Conservation (phyloP, 805 yeast genomes). For the Starmera pachycereana region DNA sequence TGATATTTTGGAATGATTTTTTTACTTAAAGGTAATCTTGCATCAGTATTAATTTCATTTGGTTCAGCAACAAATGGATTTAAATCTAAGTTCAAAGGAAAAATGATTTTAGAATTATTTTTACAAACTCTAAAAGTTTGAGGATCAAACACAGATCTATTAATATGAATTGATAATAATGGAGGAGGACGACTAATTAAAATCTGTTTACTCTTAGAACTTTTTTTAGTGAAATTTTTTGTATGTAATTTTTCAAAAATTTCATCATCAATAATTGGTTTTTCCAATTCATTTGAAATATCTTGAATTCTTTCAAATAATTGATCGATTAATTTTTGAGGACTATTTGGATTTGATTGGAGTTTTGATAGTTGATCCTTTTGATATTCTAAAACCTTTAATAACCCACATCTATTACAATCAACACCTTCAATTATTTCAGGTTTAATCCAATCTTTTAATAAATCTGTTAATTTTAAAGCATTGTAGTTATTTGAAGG, state of each 20-base stretch:
- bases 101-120: constrained; percentile 72
- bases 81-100: constrained; percentile 61
- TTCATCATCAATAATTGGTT: constrained; percentile 71
- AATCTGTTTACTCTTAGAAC: constrained; percentile 78
- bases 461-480: constrained; percentile 38
- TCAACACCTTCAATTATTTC: constrained; percentile 90
- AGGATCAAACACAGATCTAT: constrained; percentile 89
- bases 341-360: constrained; percentile 10
- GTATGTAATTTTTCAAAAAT: constrained; percentile 65
- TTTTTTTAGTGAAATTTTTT: constrained; percentile 61
- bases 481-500: constrained; percentile 39
- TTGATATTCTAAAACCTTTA: constrained; percentile 45
- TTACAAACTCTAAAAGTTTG: constrained; percentile 74
- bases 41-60: constrained; percentile 66
- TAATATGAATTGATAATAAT: constrained; percentile 74
- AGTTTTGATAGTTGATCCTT: constrained; percentile 24
- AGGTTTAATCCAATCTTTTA: constrained; percentile 61
- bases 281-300: constrained; percentile 42
- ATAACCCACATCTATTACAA: constrained; percentile 85
- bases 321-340: constrained; percentile 22
- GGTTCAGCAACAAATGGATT: constrained; percentile 62
- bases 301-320: constrained; percentile 36
- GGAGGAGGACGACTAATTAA: constrained; percentile 76
- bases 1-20: constrained; percentile 22
- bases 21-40: constrained; percentile 59